phyloP scores from a whole-genome alignment of 2,329 filamentous ascomycete species.

The Emergomyces pasteurianus region DNA sequence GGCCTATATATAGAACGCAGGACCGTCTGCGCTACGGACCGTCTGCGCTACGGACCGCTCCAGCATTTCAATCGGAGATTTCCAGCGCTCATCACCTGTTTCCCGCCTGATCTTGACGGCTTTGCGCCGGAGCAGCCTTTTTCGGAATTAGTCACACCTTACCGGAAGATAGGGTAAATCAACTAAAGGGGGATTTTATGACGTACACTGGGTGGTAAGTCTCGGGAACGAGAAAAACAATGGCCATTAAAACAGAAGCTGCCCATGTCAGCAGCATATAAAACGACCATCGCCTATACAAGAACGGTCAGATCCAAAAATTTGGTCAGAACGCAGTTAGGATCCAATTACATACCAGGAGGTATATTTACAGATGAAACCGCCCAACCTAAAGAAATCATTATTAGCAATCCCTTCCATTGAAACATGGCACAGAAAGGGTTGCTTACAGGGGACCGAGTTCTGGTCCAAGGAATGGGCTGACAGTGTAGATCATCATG shows the following conservation, averaged over 20 bases:
- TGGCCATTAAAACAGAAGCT: conserved; percentile 48
- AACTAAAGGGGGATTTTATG: neutral
- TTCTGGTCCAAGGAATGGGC: conserved; percentile 47
- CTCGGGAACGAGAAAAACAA: conserved; percentile 68
- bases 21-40: conserved; percentile 54
- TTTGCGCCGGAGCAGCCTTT: conserved; percentile 54
- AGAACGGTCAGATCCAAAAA: neutral
- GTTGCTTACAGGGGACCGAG: conserved; percentile 39
- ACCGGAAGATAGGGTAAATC: neutral
- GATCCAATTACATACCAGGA: conserved; percentile 41
- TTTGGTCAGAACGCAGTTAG: conserved; percentile 4
- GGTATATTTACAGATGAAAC: conserved; percentile 68
- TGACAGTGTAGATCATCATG: conserved; percentile 69
- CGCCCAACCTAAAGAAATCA: conserved; percentile 44
- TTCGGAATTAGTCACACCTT: neutral
- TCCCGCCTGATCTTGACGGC: conserved; percentile 57
- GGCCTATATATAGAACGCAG: conserved; percentile 49
- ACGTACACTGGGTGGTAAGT: conserved; percentile 56
- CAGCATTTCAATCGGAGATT: conserved; percentile 63
- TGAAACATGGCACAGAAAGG: neutral
- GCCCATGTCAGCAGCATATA: conserved; percentile 78
- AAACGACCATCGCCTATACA: conserved; percentile 59
- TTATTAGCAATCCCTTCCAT: neutral
- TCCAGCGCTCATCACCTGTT: conserved; percentile 66
- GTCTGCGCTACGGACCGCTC: conserved; percentile 54